Percentiles rank a stretch among this genome's conserved stretches.
phyloP scores from a whole-genome alignment of 257 asterid genomes.

The Solanum medicagineum region DNA sequence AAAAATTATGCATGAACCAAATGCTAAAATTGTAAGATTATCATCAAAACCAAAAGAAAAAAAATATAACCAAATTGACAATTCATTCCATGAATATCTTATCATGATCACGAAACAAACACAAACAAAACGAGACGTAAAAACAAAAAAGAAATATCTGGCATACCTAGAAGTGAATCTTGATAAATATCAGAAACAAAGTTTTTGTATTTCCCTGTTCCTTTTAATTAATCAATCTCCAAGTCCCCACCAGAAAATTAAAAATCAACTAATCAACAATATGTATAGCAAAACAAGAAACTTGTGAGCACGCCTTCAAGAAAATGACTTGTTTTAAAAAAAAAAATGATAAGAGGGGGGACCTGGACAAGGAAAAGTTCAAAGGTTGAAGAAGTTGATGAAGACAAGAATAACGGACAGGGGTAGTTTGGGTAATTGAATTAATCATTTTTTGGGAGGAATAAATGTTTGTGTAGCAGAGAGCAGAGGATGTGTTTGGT shows the following conservation, averaged over 20 bases:
- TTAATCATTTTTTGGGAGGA: background rate
- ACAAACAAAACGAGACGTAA: background rate
- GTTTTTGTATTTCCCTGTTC: background rate
- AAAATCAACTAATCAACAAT: background rate
- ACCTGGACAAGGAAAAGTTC: background rate
- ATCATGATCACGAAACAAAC: background rate
- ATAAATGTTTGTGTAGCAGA: background rate
- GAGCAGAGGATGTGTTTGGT: background rate
- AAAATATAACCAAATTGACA: background rate
- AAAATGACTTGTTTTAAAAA: background rate
- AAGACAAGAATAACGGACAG: slow-evolving; percentile 20
- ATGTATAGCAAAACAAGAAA: background rate
- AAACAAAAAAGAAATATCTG: background rate
- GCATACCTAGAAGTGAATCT: background rate
- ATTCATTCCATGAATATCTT: background rate
- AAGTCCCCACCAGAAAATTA: background rate
- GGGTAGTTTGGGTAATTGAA: slow-evolving; percentile 17
- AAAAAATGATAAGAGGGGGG: background rate
- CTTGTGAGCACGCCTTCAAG: background rate
- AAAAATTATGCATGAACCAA: background rate
- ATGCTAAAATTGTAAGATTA: background rate
- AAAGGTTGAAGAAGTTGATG: slow-evolving; percentile 9
- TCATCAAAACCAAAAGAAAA: background rate
- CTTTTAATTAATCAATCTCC: background rate
- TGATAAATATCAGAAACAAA: background rate